phyloP scores from a whole-genome alignment of 2,329 filamentous ascomycete species.

The Microdochium paspali region DNA sequence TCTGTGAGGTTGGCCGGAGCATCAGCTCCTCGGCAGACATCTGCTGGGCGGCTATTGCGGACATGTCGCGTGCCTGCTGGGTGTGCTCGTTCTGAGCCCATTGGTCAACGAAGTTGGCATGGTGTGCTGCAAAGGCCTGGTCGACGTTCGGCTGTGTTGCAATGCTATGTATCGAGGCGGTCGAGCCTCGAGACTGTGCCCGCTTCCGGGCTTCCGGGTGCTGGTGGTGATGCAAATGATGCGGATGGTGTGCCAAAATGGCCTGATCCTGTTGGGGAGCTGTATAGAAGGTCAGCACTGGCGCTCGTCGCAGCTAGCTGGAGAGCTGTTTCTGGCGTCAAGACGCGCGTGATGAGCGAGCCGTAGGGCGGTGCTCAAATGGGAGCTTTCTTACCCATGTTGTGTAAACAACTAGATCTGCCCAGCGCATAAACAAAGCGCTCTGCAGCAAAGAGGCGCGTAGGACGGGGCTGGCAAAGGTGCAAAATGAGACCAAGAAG shows the following conservation, averaged over 20 bases:
- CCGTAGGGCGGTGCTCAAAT: neutral
- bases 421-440: neutral
- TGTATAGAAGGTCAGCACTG: neutral
- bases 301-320: neutral
- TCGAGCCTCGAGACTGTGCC: slow-evolving; percentile 45
- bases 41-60: slow-evolving; percentile 22
- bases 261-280: slow-evolving; percentile 13
- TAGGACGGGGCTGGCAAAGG: neutral
- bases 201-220: slow-evolving; percentile 32
- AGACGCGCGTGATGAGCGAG: neutral
- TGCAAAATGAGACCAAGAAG: neutral
- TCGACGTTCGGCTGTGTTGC: slow-evolving; percentile 43
- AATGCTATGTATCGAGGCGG: slow-evolving; percentile 45
- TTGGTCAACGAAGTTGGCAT: slow-evolving; percentile 35
- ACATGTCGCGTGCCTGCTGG: slow-evolving; percentile 31
- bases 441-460: neutral
- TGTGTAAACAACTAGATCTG: neutral
- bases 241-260: slow-evolving; percentile 23
- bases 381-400: neutral
- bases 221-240: neutral
- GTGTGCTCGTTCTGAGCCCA: slow-evolving; percentile 37
- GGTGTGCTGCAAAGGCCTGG: slow-evolving; percentile 30
- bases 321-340: neutral
- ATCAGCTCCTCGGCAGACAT: slow-evolving; percentile 52
- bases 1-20: slow-evolving; percentile 45